A percentile compares a stretch with the other conserved stretches of the same genome.
These are phyloP conservation scores for Cruciata laevipes DNA, from an alignment of 257 asterid species.

Conservation along the genomic window DNA sequence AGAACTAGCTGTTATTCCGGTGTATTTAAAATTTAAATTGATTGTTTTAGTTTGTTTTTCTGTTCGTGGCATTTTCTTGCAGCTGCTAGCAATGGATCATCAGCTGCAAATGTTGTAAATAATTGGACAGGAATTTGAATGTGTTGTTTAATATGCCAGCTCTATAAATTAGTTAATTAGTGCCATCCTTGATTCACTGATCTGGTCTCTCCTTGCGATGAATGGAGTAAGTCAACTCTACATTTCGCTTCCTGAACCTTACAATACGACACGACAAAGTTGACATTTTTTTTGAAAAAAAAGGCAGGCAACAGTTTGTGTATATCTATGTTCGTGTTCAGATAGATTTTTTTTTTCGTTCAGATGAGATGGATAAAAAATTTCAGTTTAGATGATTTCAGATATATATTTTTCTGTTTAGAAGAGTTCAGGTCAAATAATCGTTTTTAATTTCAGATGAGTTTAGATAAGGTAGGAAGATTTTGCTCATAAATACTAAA, in stretches of 20 bases:
- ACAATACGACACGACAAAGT: neutral
- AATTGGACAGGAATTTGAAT: neutral
- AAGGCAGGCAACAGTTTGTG: conserved; percentile 4
- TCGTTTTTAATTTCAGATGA: no score
- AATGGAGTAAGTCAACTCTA: conserved; percentile 8
- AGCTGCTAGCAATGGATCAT: neutral
- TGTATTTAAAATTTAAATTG: no score
- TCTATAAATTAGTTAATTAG: neutral
- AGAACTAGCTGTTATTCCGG: neutral
- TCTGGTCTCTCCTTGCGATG: conserved; percentile 16
- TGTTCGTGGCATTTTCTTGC: neutral
- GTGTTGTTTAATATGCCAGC: neutral
- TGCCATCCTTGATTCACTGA: conserved; percentile 20
- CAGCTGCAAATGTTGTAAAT: conserved; percentile 6
- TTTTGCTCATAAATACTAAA: no score
- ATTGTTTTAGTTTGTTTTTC: neutral
- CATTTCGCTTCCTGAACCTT: neutral
- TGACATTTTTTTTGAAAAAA: conserved; percentile 56
- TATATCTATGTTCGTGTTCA: no score
- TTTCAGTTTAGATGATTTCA: no score
- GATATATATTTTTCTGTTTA: no score
- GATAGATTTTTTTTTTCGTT: no score
- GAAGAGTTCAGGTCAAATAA: no score
- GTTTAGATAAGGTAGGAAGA: no score
- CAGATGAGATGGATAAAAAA: no score